Evolutionary conservation across 495 filamentous ascomycete species (phyloP).

Genomic region (Aspergillus haitiensis): DNA sequence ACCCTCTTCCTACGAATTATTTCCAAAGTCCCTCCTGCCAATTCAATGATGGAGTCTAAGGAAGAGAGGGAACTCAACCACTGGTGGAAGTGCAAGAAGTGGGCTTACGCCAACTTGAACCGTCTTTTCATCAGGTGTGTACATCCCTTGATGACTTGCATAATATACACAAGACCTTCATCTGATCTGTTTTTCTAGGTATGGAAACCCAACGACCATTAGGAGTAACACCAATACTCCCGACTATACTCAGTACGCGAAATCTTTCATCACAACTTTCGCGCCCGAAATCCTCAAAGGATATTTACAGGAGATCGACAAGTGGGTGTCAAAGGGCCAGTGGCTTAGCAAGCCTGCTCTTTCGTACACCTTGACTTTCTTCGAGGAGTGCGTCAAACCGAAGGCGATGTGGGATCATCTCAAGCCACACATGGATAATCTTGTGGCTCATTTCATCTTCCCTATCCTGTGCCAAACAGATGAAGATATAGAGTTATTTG

Average conservation of each 20-base stretch:
- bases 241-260: conserved; percentile 76
- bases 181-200: conserved; percentile 51
- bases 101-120: conserved; percentile 97
- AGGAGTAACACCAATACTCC: conserved; percentile 61
- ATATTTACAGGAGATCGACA: conserved; percentile 90
- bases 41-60: conserved; percentile 75
- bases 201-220: conserved; percentile 77
- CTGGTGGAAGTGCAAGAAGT: conserved; percentile 99
- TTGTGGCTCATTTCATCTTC: conserved; percentile 92
- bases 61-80: conserved; percentile 89
- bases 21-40: conserved; percentile 76
- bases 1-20: conserved; percentile 89
- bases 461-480: conserved; percentile 90
- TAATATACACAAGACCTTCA: conserved; percentile 6
- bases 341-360: conserved; percentile 95
- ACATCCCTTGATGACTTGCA: background rate
- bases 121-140: conserved; percentile 85
- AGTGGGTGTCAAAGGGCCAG: conserved; percentile 90
- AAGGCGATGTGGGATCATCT: conserved; percentile 95
- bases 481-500: conserved; percentile 92
- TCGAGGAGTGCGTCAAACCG: conserved; percentile 96
- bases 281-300: conserved; percentile 93
- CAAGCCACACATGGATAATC: conserved; percentile 86
- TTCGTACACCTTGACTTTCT: conserved; percentile 85
- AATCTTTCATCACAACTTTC: conserved; percentile 85